Evolutionary conservation across 495 filamentous ascomycete genomes (phyloP).

Genomic region (Letharia lupina): DNA sequence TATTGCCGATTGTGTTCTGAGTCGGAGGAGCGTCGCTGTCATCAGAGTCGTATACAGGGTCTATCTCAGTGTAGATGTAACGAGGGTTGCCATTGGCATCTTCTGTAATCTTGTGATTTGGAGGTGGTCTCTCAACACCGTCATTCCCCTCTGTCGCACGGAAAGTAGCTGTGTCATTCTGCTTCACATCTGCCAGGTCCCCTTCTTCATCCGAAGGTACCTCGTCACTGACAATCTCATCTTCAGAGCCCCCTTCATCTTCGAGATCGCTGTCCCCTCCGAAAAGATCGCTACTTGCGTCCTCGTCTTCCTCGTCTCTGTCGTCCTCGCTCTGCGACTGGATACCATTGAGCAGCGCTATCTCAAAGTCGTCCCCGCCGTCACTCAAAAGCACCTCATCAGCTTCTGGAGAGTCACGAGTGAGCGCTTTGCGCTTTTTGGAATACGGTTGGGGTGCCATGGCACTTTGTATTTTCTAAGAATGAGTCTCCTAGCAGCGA

Average conservation of each 20-base stretch:
- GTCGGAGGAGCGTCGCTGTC: slow-evolving; percentile 74
- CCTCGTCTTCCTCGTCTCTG: slow-evolving; percentile 36
- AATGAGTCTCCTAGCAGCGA: neutral
- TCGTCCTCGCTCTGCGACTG: slow-evolving; percentile 46
- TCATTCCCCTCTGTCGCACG: slow-evolving; percentile 23
- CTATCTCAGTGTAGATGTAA: slow-evolving; percentile 80
- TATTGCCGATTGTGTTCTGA: slow-evolving; percentile 88
- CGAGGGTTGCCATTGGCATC: slow-evolving; percentile 68
- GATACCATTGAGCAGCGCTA: slow-evolving; percentile 54
- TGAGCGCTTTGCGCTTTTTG: slow-evolving; percentile 53
- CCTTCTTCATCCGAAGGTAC: slow-evolving; percentile 38
- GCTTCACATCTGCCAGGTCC: slow-evolving; percentile 24
- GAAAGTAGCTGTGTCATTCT: slow-evolving; percentile 9
- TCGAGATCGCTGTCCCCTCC: slow-evolving; percentile 40
- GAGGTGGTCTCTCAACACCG: slow-evolving; percentile 25
- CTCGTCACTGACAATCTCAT: slow-evolving; percentile 44
- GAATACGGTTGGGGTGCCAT: slow-evolving; percentile 26
- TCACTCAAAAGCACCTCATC: slow-evolving; percentile 38
- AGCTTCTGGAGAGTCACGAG: slow-evolving; percentile 44
- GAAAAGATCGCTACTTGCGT: slow-evolving; percentile 37
- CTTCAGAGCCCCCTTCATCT: slow-evolving; percentile 37
- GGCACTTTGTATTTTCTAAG: neutral
- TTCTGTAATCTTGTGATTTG: slow-evolving; percentile 43
- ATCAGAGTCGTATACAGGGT: slow-evolving; percentile 93
- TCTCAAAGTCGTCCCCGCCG: slow-evolving; percentile 59